Conservation (phyloP, 805 yeast genomes). For the Candida sonorensis region DNA sequence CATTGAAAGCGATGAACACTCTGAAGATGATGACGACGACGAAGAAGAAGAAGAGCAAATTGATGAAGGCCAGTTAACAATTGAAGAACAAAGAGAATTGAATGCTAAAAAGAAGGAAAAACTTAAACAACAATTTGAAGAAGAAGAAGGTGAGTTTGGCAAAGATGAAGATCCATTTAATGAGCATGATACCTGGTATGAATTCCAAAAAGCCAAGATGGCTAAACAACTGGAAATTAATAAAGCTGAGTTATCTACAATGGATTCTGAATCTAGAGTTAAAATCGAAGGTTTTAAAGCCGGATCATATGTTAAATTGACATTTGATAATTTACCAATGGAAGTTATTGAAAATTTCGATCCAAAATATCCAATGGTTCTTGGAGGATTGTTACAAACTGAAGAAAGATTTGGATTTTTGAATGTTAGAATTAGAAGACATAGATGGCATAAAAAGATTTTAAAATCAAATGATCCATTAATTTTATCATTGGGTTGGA, state of each 20-base stretch:
- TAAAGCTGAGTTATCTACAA: conserved; percentile 63
- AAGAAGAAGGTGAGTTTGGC: conserved; percentile 66
- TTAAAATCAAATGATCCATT: conserved; percentile 93
- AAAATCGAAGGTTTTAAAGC: conserved; percentile 89
- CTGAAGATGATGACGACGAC: conserved; percentile 30
- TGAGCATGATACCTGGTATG: conserved; percentile 96
- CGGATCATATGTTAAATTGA: conserved; percentile 89
- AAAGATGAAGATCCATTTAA: conserved; percentile 60
- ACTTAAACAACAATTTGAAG: conserved; percentile 83
- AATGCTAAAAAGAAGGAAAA: conserved; percentile 90
- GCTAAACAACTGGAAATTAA: conserved; percentile 94
- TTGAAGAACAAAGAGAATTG: conserved; percentile 68
- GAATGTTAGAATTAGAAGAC: conserved; percentile 93
- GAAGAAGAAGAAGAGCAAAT: conserved; percentile 37
- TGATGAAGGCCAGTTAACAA: conserved; percentile 38
- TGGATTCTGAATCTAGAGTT: conserved; percentile 72
- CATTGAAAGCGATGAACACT: conserved; percentile 24
- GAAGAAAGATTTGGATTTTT: conserved; percentile 90
- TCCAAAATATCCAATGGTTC: conserved; percentile 75
- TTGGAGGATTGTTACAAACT: conserved; percentile 87
- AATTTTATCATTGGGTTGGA: conserved; percentile 92
- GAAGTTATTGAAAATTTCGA: conserved; percentile 85
- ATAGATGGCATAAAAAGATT: conserved; percentile 97
- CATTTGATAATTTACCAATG: conserved; percentile 76
- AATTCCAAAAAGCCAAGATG: conserved; percentile 92